phyloP scores from a whole-genome alignment of 371 early-diverging fungal genomes.

The Mortierella sp. region DNA sequence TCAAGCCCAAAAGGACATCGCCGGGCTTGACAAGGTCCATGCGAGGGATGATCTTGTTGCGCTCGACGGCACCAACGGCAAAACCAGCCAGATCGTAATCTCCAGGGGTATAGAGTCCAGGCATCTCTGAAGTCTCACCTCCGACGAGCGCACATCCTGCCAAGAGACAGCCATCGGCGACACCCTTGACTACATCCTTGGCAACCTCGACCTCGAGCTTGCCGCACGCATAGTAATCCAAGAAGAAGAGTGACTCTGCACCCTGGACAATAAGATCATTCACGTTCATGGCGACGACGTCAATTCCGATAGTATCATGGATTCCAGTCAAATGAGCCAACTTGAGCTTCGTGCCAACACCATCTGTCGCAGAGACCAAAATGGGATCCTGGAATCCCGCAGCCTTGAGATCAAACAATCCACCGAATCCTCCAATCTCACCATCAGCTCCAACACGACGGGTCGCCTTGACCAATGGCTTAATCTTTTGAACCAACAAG shows the following conservation, averaged over 20 bases:
- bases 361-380: slow-evolving; percentile 96
- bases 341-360: slow-evolving; percentile 98
- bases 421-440: slow-evolving; percentile 98
- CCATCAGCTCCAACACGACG: slow-evolving; percentile 93
- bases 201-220: slow-evolving; percentile 94
- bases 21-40: slow-evolving; percentile 80
- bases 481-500: slow-evolving; percentile 93
- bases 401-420: slow-evolving; percentile 94
- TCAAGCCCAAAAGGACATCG: slow-evolving; percentile 91
- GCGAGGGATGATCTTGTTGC: slow-evolving; percentile 88
- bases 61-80: slow-evolving; percentile 97
- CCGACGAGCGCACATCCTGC: slow-evolving; percentile 97
- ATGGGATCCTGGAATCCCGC: slow-evolving; percentile 93
- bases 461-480: slow-evolving; percentile 93
- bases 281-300: slow-evolving; percentile 98
- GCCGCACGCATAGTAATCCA: slow-evolving; percentile 97
- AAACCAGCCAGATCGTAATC: slow-evolving; percentile 98
- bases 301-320: slow-evolving; percentile 95
- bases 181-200: slow-evolving; percentile 92
- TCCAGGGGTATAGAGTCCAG: slow-evolving; percentile 89
- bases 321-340: slow-evolving; percentile 88
- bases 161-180: slow-evolving; percentile 92
- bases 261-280: slow-evolving; percentile 99
- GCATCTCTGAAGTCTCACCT: slow-evolving; percentile 99
- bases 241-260: slow-evolving; percentile 97